Conservation (phyloP, 2,329 filamentous ascomycete species). For the Fusarium subglutinans region DNA sequence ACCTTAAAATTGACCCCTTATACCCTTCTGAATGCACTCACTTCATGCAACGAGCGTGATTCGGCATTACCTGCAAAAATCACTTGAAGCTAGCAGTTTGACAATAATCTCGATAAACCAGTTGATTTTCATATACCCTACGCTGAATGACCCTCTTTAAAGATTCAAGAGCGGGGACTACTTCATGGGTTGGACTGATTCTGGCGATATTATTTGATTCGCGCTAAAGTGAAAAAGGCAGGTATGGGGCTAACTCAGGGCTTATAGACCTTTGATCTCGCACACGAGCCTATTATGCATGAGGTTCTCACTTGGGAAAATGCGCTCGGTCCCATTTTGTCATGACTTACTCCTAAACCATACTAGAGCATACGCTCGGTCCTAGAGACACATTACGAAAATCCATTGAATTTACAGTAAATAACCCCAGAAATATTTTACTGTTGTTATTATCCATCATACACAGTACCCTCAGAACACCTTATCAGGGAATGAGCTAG, state of each 20-base stretch:
- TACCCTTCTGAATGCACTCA: background rate
- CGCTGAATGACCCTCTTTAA: background rate
- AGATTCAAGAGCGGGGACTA: background rate
- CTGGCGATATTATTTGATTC: background rate
- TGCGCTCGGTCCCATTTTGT: background rate
- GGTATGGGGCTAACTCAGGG: background rate
- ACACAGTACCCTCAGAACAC: background rate
- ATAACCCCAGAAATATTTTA: background rate
- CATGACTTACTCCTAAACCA: background rate
- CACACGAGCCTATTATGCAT: background rate
- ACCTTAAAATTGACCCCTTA: rapidly evolving
- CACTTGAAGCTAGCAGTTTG: background rate
- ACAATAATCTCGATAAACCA: background rate
- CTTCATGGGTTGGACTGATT: background rate
- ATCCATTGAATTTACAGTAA: background rate
- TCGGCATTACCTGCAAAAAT: background rate
- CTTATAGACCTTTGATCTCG: background rate
- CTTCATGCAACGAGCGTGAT: background rate
- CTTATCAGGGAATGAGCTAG: background rate
- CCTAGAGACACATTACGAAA: background rate
- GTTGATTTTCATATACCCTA: background rate
- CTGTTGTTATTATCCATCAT: background rate
- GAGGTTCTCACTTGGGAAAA: background rate
- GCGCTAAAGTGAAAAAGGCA: background rate
- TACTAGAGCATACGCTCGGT: background rate